phyloP scores from a whole-genome alignment of 1,284 basidiomycete genomes.

The Hymenochaete sp. region DNA sequence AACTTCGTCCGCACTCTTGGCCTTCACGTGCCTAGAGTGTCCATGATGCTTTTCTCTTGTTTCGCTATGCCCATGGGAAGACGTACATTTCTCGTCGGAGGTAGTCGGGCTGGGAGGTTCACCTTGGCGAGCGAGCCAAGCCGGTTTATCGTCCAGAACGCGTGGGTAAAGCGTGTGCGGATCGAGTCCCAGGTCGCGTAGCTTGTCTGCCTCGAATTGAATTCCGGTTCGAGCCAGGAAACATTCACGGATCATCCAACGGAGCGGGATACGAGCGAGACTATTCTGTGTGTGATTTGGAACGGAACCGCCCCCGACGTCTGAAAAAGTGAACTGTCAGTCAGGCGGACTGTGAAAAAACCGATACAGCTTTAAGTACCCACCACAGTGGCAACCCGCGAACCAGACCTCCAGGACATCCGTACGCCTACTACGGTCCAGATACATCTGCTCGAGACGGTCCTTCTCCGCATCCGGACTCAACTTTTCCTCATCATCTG shows the following conservation, averaged over 20 bases:
- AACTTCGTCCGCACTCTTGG: no score
- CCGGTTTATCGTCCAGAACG: no score
- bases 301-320: conserved; percentile 35
- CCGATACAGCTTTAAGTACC: no score
- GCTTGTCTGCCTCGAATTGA: conserved; percentile 26
- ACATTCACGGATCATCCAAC: conserved; percentile 41
- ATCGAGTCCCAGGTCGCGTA: conserved; percentile 16
- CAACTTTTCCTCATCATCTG: conserved; percentile 3
- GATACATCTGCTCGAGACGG: conserved; percentile 17
- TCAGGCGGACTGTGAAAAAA: neutral
- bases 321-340: conserved; percentile 17
- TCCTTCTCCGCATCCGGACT: conserved; percentile 13
- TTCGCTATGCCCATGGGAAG: no score
- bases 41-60: neutral
- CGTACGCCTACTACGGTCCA: conserved; percentile 16
- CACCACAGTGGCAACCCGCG: conserved; percentile 23
- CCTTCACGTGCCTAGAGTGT: no score
- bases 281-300: conserved; percentile 26
- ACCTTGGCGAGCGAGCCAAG: no score
- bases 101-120: no score
- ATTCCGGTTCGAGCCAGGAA: conserved; percentile 32
- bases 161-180: conserved; percentile 14
- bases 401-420: conserved; percentile 27
- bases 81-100: no score
- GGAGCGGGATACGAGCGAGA: conserved; percentile 37